These are phyloP conservation scores for Coemansia sp. DNA, from an alignment of 192 early-diverging fungal genomes.

Conservation along the genomic window DNA sequence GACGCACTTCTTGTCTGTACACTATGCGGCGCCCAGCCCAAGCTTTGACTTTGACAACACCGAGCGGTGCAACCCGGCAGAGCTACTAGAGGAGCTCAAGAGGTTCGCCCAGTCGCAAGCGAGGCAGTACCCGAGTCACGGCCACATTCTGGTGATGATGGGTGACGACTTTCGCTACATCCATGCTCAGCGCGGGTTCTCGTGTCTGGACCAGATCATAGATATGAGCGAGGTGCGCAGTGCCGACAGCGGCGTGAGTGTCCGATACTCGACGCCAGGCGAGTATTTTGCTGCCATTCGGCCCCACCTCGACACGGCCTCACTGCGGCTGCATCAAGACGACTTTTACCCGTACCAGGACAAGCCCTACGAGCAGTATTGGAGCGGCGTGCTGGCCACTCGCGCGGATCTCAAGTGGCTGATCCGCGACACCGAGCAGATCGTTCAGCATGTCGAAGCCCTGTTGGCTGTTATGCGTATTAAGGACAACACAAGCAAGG, in stretches of 20 bases:
- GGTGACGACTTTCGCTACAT: slow-evolving; percentile 47
- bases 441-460: slow-evolving; percentile 39
- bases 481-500: not conserved
- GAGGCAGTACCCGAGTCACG: slow-evolving; percentile 41
- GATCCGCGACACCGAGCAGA: slow-evolving; percentile 38
- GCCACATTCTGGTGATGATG: slow-evolving; percentile 49
- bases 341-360: slow-evolving; percentile 53
- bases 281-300: slow-evolving; percentile 30
- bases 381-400: slow-evolving; percentile 41
- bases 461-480: slow-evolving; percentile 25
- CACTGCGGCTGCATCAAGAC: slow-evolving; percentile 11
- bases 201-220: slow-evolving; percentile 35
- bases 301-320: not conserved
- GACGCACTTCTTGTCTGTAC: slow-evolving; percentile 39
- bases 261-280: slow-evolving; percentile 35
- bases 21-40: slow-evolving; percentile 31
- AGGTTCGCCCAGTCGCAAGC: slow-evolving; percentile 21
- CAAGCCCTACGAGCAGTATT: slow-evolving; percentile 51
- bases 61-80: slow-evolving; percentile 10
- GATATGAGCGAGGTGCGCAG: slow-evolving; percentile 6
- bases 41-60: slow-evolving; percentile 43
- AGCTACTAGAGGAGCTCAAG: slow-evolving; percentile 24
- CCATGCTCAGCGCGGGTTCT: slow-evolving; percentile 22
- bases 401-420: slow-evolving; percentile 43
- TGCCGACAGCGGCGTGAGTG: not conserved